Percentiles rank a stretch among this genome's conserved stretches.
Conservation (phyloP, 208 protist species). For the Angomonas deanei region DNA sequence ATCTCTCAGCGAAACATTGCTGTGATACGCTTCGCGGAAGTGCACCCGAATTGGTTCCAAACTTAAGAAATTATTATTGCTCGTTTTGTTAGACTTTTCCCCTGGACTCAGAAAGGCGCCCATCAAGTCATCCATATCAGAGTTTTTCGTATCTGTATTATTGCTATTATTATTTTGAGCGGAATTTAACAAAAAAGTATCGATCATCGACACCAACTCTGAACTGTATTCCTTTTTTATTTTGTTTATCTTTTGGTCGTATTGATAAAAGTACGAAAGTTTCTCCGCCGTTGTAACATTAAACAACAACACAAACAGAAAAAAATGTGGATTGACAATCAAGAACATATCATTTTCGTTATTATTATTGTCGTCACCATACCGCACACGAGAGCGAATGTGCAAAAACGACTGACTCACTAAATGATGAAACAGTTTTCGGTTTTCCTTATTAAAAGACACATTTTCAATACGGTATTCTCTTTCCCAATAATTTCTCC, state of each 20-base stretch:
- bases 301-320: background rate
- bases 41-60: too few relatives aligned
- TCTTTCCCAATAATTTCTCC: background rate
- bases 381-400: too few relatives aligned
- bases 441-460: too few relatives aligned
- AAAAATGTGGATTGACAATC: background rate
- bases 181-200: background rate
- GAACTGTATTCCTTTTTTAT: too few relatives aligned
- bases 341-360: background rate
- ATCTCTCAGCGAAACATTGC: slow-evolving; percentile 25
- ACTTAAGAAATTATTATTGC: background rate
- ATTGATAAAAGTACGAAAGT: background rate
- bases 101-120: too few relatives aligned
- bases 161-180: background rate
- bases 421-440: too few relatives aligned
- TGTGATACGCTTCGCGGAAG: background rate
- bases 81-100: background rate
- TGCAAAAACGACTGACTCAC: too few relatives aligned
- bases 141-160: background rate
- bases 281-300: background rate
- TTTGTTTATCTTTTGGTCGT: too few relatives aligned
- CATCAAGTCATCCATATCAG: too few relatives aligned
- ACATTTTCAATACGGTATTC: background rate
- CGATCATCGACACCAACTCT: too few relatives aligned
- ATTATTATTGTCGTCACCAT: too few relatives aligned